Base-by-base conservation (phyloP, 2,329 filamentous ascomycete species). In the Claviceps citrina region DNA sequence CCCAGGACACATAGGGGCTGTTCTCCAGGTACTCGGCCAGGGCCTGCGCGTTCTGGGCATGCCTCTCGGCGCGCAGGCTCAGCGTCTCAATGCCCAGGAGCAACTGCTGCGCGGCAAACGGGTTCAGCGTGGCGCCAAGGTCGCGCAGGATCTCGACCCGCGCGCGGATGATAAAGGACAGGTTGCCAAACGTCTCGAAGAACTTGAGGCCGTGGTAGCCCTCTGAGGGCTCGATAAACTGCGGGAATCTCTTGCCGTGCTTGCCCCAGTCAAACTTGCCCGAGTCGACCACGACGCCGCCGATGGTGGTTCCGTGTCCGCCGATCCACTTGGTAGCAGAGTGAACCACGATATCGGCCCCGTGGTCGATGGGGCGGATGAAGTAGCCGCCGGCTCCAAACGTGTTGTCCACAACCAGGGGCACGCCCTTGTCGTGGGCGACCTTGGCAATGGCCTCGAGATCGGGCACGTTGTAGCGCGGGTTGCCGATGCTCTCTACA, bases 301-400 rank as follows among this genome's bases (percentile, higher is more conserved):
- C 87, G 49, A 95, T 83, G 20, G 87, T 94, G 31, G 87, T 93
- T 45, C 87, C 89, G 61, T 96, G 89, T 31, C 87, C 87, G 42
- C 87, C 87, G 46, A 96, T 95, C 87, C 87, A 95, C 63, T 95
- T 95, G 43, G 87, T 94, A 9, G 86, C 86, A 30, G 83, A 91
- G 70, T 95, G 86, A 19, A 94, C 84, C 39, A 95, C 81, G 44
- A 95, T 94, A 56, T 95, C 87, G 47, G 84, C 87, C 41, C 87
- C 87, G 60, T 93, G 82, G 19, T 87, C 79, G 52, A 95, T 89
- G 31, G 87, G 87, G 6, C 81, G 77, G 49, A 80, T 68, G 59
- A 84, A 93, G 70, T 84, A 95, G 38, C 89, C 87, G 43, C 87
- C 87, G 10, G 87, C 87, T 35, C 87, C 89, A 52, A 95, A 95